Evolutionary conservation across 257 asterid genomes (phyloP).

Genomic region (Cordia subcordata): DNA sequence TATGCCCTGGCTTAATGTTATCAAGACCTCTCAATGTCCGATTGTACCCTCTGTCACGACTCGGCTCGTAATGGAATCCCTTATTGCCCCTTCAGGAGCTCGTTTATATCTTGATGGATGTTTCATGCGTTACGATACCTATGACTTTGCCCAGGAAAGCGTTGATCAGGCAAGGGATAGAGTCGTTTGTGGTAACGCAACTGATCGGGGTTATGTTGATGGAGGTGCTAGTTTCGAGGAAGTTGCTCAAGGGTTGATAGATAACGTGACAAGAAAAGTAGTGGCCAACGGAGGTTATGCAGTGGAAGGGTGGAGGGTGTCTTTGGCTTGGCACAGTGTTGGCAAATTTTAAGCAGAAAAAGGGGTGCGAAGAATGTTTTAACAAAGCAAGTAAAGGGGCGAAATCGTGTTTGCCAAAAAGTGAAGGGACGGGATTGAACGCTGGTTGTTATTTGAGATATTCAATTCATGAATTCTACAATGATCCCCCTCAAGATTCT

Average conservation of each 20-base stretch:
- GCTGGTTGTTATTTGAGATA: slow-evolving; percentile 69
- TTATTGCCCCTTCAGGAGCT: slow-evolving; percentile 45
- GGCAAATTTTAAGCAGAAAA: slow-evolving; percentile 55
- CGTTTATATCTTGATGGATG: slow-evolving; percentile 60
- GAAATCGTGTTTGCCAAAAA: slow-evolving; percentile 41
- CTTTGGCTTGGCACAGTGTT: slow-evolving; percentile 70
- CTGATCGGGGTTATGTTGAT: too few species aligned
- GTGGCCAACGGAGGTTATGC: slow-evolving; percentile 48
- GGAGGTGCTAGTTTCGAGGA: slow-evolving; percentile 37
- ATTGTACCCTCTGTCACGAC: slow-evolving; percentile 73
- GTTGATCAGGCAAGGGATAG: slow-evolving; percentile 17
- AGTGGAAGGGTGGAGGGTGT: slow-evolving; percentile 36
- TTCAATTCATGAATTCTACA: slow-evolving; percentile 49
- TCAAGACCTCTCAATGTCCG: slow-evolving; percentile 52
- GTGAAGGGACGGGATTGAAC: slow-evolving; percentile 60
- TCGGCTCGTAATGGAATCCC: slow-evolving; percentile 42
- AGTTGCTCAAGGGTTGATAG: slow-evolving; percentile 35
- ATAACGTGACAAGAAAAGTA: slow-evolving; percentile 36
- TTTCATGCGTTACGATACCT: slow-evolving; percentile 54
- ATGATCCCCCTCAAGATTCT: slow-evolving; percentile 29
- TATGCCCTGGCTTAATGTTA: slow-evolving; percentile 61
- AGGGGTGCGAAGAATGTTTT: slow-evolving; percentile 43
- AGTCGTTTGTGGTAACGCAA: slow-evolving; percentile 36
- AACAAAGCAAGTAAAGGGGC: slow-evolving; percentile 28
- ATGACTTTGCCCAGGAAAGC: slow-evolving; percentile 52